phyloP scores from a whole-genome alignment of 805 yeast genomes.

The Cephaloascus fragrans region DNA sequence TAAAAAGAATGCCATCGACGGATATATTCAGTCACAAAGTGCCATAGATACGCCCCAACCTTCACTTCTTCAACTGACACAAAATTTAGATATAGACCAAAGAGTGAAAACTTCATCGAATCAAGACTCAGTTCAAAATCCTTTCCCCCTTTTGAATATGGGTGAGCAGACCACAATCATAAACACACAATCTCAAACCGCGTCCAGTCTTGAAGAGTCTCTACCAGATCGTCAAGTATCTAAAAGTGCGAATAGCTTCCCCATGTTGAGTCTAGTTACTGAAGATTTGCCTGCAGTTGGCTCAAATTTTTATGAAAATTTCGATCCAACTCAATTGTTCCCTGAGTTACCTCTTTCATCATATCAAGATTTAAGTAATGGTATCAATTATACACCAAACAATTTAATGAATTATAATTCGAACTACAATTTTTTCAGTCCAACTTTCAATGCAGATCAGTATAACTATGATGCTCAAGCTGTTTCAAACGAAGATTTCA shows the following conservation, averaged over 20 bases:
- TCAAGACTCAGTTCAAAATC: no score
- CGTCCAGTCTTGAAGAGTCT: no score
- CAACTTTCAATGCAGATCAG: conserved; percentile 25
- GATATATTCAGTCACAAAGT: neutral
- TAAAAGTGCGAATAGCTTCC: conserved; percentile 35
- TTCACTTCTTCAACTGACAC: neutral
- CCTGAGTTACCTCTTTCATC: conserved; percentile 30
- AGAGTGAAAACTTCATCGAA: no score
- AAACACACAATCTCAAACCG: conserved; percentile 2
- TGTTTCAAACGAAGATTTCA: neutral
- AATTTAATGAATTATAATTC: neutral
- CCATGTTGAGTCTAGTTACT: conserved; percentile 47
- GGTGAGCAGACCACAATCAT: neutral
- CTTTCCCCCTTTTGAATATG: neutral
- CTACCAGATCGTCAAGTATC: no score
- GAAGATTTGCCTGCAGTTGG: conserved; percentile 37
- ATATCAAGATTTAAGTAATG: conserved; percentile 28
- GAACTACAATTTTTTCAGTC: conserved; percentile 13
- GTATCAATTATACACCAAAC: neutral
- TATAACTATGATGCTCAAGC: conserved; percentile 14
- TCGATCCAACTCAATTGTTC: conserved; percentile 49
- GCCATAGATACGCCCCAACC: neutral
- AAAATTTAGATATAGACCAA: neutral
- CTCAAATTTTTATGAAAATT: conserved; percentile 34
- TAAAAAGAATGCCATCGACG: neutral